These are phyloP conservation scores for Chenopodium formosanum DNA, from an alignment of 148 eudicot genomes.

Conservation along the genomic window DNA sequence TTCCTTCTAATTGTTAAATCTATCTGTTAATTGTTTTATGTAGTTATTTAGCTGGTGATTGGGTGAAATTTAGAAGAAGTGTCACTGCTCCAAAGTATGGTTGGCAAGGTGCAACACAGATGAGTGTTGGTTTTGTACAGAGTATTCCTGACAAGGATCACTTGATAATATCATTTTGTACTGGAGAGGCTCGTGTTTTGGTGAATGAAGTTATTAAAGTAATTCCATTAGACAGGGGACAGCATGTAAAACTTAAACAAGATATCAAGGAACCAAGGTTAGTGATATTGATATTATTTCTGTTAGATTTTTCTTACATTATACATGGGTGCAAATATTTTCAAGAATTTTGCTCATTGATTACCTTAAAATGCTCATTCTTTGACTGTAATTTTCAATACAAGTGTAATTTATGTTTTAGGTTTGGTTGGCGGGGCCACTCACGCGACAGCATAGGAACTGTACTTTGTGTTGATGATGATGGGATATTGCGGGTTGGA, in stretches of 20 bases:
- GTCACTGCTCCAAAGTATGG: slow-evolving; percentile 70
- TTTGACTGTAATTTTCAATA: slow-evolving; percentile 10
- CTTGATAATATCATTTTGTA: slow-evolving; percentile 84
- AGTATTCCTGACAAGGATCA: slow-evolving; percentile 78
- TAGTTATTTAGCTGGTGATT: slow-evolving; percentile 88
- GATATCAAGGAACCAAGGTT: slow-evolving; percentile 94
- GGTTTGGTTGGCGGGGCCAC: slow-evolving; percentile 95
- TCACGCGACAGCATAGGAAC: slow-evolving; percentile 94
- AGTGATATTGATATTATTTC: slow-evolving; percentile 10
- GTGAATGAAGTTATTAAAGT: slow-evolving; percentile 85
- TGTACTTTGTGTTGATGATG: slow-evolving; percentile 96
- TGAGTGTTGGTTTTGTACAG: slow-evolving; percentile 94
- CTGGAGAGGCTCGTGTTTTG: slow-evolving; percentile 83
- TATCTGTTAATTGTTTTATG: slow-evolving; percentile 5
- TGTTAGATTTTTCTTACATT: not conserved
- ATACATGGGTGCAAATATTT: not conserved
- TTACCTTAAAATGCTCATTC: slow-evolving; percentile 5
- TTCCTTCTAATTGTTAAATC: slow-evolving; percentile 8
- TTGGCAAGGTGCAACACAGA: slow-evolving; percentile 92
- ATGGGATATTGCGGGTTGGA: slow-evolving; percentile 96
- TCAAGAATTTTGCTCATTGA: slow-evolving; percentile 1
- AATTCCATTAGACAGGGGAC: slow-evolving; percentile 96
- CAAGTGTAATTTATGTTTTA: slow-evolving; percentile 27
- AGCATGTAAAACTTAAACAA: slow-evolving; percentile 81
- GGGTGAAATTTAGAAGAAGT: slow-evolving; percentile 88